These are phyloP conservation scores for Sclerotinia nivalis DNA, from an alignment of 2,329 filamentous ascomycete genomes.

Conservation along the genomic window DNA sequence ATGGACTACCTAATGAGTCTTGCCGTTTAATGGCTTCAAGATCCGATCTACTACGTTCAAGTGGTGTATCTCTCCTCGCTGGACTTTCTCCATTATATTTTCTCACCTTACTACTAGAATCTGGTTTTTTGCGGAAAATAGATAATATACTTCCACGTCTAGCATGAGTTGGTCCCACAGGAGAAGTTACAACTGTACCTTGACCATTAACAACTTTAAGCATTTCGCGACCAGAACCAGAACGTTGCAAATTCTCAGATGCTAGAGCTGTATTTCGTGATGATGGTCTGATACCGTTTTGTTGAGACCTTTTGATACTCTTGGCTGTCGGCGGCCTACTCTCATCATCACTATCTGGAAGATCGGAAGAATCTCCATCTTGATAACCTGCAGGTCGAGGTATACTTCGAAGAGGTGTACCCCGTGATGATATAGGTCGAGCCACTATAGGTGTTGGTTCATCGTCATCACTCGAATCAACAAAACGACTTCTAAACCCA, in stretches of 20 bases:
- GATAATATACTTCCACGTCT: constrained; percentile 56
- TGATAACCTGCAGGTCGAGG: constrained; percentile 50
- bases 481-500: constrained; percentile 53
- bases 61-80: constrained; percentile 60
- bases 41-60: constrained; percentile 60
- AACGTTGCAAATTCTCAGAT: constrained; percentile 43
- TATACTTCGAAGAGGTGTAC: constrained; percentile 50
- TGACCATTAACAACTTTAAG: constrained; percentile 30
- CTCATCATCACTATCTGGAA: constrained; percentile 61
- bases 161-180: constrained; percentile 39
- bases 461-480: constrained; percentile 63
- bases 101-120: constrained; percentile 53
- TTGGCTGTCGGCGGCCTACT: constrained; percentile 34
- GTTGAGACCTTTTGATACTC: constrained; percentile 4
- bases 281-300: constrained; percentile 26
- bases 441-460: constrained; percentile 30
- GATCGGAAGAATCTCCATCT: constrained; percentile 60
- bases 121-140: constrained; percentile 64
- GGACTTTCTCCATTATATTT: constrained; percentile 58
- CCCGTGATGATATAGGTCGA: constrained; percentile 30
- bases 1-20: not conserved
- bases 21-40: constrained; percentile 39
- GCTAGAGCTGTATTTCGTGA: constrained; percentile 30
- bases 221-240: constrained; percentile 41
- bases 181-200: constrained; percentile 17